Percentiles rank a stretch among this genome's conserved stretches.
phyloP scores from a whole-genome alignment of 1,284 basidiomycete species.

The Cerioporus squamosus region DNA sequence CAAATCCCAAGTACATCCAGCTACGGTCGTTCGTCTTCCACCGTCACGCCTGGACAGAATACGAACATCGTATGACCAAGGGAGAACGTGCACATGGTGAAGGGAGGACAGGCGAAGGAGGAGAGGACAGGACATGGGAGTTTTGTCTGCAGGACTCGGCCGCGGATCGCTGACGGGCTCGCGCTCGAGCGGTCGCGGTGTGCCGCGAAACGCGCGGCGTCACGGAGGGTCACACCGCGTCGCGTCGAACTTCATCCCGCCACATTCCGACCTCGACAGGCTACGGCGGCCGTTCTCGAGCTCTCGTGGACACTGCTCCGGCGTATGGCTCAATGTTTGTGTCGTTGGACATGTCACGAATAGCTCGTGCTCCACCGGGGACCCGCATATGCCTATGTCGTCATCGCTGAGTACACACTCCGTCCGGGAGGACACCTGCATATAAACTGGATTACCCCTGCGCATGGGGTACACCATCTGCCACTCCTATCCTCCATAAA shows the following conservation, averaged over 20 bases:
- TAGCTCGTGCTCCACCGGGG: neutral
- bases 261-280: no score
- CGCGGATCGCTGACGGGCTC: slow-evolving; percentile 8
- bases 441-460: neutral
- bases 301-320: no score
- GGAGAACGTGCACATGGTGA: slow-evolving; percentile 72
- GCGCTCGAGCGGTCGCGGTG: no score
- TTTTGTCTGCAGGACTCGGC: slow-evolving; percentile 60
- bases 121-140: slow-evolving; percentile 82
- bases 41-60: slow-evolving; percentile 77
- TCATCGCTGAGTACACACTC: neutral
- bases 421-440: neutral
- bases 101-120: slow-evolving; percentile 70
- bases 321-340: no score
- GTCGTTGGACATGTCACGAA: neutral
- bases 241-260: no score
- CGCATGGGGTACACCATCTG: no score
- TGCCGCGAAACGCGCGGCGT: no score
- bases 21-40: slow-evolving; percentile 87
- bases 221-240: no score
- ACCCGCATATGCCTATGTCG: neutral
- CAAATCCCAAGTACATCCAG: slow-evolving; percentile 74
- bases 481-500: neutral
- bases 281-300: no score
- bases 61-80: slow-evolving; percentile 91